These are phyloP conservation scores for Nicotiana rustica DNA, from an alignment of 305 asterid genomes.

Conservation along the genomic window DNA sequence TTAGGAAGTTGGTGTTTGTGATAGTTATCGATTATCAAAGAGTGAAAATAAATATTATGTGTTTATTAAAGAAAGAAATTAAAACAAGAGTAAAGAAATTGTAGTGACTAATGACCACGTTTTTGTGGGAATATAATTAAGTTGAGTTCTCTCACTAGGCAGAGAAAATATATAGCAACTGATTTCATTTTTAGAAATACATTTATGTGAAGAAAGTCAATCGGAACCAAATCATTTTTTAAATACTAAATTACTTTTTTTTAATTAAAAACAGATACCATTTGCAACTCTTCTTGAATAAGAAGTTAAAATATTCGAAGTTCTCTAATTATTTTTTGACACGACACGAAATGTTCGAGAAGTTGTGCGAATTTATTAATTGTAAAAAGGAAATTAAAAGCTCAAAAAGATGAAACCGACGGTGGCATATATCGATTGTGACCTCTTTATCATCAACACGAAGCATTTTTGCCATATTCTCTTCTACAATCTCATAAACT, in stretches of 20 bases:
- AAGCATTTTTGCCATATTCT: neutral
- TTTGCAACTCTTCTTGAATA: neutral
- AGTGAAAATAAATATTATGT: neutral
- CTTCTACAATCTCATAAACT: neutral
- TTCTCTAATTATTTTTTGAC: neutral
- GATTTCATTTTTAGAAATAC: too few relatives aligned
- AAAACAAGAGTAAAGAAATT: neutral
- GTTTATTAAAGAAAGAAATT: neutral
- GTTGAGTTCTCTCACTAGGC: neutral
- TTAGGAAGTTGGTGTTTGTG: neutral
- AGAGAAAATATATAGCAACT: neutral
- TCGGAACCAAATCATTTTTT: neutral
- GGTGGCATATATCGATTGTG: neutral
- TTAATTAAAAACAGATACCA: too few relatives aligned
- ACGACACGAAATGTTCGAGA: neutral
- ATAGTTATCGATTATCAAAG: neutral
- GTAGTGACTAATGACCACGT: neutral
- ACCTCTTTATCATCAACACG: neutral
- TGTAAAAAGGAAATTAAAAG: neutral
- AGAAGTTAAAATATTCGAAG: neutral
- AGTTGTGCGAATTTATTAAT: neutral
- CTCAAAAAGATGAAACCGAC: neutral
- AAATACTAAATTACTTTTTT: too few relatives aligned
- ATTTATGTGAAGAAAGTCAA: neutral
- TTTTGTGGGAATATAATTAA: neutral